Base-by-base conservation (phyloP, 2,329 filamentous ascomycete genomes). In the Colletotrichum euphorbiae region DNA sequence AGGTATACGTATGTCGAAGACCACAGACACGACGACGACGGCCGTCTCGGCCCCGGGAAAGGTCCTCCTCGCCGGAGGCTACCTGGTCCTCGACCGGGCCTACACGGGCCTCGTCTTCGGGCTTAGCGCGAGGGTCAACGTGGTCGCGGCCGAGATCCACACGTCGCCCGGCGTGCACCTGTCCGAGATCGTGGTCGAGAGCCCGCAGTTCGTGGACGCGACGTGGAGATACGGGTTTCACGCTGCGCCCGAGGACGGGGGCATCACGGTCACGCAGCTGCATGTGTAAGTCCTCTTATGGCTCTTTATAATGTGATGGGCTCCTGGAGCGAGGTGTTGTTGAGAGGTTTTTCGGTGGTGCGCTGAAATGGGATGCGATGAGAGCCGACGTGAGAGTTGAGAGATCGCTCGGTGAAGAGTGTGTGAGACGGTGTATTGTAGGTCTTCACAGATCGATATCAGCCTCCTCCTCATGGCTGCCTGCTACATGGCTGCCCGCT, bases 21-120 rank as follows among this genome's bases (percentile, higher is more conserved):
- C 62, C 13, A 51, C 36, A 62, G 76, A 79, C 74, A 77, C 82
- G 55, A 80, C 82, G 55, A 80, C 76, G 28, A 80, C 76, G 24
- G 91, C 90, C 75, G 88, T 97, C 72, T 98, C 96, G 71, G 95
- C 96, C 21, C 96, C 96, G 17, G 96, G 96, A 73, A 99, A 99
- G 83, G 96, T 99, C 69, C 88, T 99, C 71, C 87, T 98, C 61
- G 93, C 95, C 4, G 96, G 96, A 71, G 96, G 96, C 70, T 99
- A 98, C 80, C 89, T 98, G 51, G 95, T 98, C 21, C 90, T 99
- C 51, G 95, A 98, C 82, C 89, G 93, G 69, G 84, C 87, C 69
- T 94, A 98, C 80, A 96, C 92, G 3, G 95, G 91, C 31, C 81
- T 93, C 62, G 86, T 93, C 69, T 86, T 91, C 75, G 89, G 89